Base-by-base conservation (phyloP, 2,329 filamentous ascomycete species). In the Tolypocladium capitatum region DNA sequence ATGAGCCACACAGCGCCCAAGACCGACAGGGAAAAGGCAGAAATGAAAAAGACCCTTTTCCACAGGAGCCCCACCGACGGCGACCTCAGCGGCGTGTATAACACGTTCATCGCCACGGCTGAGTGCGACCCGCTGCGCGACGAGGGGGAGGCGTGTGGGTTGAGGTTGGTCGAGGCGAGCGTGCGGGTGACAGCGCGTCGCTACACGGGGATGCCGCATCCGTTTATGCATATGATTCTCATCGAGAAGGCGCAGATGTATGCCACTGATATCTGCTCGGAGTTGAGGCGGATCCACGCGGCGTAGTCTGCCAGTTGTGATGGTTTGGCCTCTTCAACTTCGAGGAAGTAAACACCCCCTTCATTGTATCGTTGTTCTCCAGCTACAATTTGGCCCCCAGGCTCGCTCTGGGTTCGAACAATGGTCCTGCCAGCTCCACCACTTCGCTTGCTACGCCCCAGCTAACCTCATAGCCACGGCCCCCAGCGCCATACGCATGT, bases 401-500 rank as follows among this genome's bases (percentile, higher is more conserved):
- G 13, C 3, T 30, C 16, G n/a, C n/a, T n/a, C 9, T 13, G 11
- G 31, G 24, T 10, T 6, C 32, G 31, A 54, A 32, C 18, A 55
- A 21, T 14, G 48, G 34, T 34, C 41, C 18, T 7, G 48, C 51
- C 45, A 51, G 45, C 5, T 57, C 55, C 3, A 63, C 59, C 10
- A 75, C 72, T 40, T 70, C 71, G 46, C 70, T 68, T 1, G 75
- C 76, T 8, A 80, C 68, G 1, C 76, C 77, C 73, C 75, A 77
- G 33, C 76, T 78, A 20, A 79, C 56, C 61, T 81, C 77, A 53
- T 70, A 80, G 0, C 78, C 78, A 28, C 77, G 66, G 5, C 77
- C 77, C 7, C 75, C 78, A 30, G 75, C 68, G 4, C 77, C 78
- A 56, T 81, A 81, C 0, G 75, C 76, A 60, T 80, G 76, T 6